Evolutionary conservation across 2,329 filamentous ascomycete genomes (phyloP).

Genomic region (Pseudocercospora eumusae): DNA sequence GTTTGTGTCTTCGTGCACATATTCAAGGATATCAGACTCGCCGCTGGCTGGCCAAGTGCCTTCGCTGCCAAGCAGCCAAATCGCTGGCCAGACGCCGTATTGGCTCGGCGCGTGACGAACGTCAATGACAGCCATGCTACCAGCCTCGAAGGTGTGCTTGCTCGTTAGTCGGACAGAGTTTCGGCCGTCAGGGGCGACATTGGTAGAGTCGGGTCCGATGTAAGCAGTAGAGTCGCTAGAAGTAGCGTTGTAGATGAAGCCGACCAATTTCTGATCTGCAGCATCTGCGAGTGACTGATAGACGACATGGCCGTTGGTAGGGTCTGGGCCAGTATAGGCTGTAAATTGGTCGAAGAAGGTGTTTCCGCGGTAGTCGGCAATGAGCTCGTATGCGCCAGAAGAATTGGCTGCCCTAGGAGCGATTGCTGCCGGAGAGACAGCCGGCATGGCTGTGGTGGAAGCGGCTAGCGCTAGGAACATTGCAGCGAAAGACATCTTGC

Average conservation of each 20-base stretch:
- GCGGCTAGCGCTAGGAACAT: conserved; percentile 16
- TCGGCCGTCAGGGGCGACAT: conserved; percentile 42
- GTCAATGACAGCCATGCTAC: conserved; percentile 54
- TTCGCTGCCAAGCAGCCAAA: conserved; percentile 44
- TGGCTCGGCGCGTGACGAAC: conserved; percentile 55
- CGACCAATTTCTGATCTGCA: conserved; percentile 43
- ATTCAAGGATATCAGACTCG: conserved; percentile 55
- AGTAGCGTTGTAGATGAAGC: conserved; percentile 44
- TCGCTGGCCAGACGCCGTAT: conserved; percentile 56
- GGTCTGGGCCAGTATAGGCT: conserved; percentile 48
- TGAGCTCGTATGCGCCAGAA: conserved; percentile 33
- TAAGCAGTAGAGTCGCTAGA: conserved; percentile 42
- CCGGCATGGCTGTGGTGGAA: conserved; percentile 10
- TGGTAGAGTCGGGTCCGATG: conserved; percentile 50
- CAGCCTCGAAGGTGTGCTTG: conserved; percentile 50
- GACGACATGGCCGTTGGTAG: conserved; percentile 44
- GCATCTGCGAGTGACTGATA: conserved; percentile 34
- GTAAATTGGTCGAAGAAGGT: conserved; percentile 51
- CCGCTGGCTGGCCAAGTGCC: conserved; percentile 44
- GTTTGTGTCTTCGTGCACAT: conserved; percentile 45
- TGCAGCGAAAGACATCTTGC: conserved; percentile 7
- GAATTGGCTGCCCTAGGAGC: conserved; percentile 17
- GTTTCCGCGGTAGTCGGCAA: conserved; percentile 35
- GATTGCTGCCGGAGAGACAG: conserved; percentile 13
- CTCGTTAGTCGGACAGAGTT: conserved; percentile 51